Percentiles rank a stretch among this genome's conserved stretches.
These are phyloP conservation scores for Eucalyptus decipiens DNA, from an alignment of 345 rosid species.

Conservation along the genomic window DNA sequence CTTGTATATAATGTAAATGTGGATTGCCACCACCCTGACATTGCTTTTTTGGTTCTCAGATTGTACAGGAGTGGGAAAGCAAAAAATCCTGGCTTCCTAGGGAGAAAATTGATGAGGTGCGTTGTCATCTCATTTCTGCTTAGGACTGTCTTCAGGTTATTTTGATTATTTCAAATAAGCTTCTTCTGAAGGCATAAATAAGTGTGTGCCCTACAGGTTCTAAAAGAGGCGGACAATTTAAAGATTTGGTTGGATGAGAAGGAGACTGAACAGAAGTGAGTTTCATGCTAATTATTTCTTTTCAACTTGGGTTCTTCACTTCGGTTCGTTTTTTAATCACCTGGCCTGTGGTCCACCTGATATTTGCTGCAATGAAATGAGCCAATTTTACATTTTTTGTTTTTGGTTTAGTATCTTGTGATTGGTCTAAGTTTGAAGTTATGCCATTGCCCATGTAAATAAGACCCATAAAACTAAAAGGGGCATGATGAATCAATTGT, in stretches of 20 bases:
- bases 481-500: background rate
- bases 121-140: background rate
- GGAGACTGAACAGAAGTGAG: constrained; percentile 84
- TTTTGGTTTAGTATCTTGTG: background rate
- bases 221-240: constrained; percentile 45
- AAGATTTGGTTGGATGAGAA: constrained; percentile 81
- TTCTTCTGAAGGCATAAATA: background rate
- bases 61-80: constrained; percentile 48
- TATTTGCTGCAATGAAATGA: background rate
- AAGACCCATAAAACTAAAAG: background rate
- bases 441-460: background rate
- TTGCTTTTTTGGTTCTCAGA: constrained; percentile 23
- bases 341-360: background rate
- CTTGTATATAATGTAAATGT: background rate
- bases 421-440: background rate
- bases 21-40: background rate
- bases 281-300: background rate
- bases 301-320: background rate
- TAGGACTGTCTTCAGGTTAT: background rate
- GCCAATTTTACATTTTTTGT: background rate
- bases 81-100: constrained; percentile 91
- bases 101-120: constrained; percentile 65
- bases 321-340: background rate
- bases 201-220: constrained; percentile 25
- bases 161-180: background rate